Conservation (phyloP, 352 stramenopile genomes). For the Globisporangium rhizosaccharum region DNA sequence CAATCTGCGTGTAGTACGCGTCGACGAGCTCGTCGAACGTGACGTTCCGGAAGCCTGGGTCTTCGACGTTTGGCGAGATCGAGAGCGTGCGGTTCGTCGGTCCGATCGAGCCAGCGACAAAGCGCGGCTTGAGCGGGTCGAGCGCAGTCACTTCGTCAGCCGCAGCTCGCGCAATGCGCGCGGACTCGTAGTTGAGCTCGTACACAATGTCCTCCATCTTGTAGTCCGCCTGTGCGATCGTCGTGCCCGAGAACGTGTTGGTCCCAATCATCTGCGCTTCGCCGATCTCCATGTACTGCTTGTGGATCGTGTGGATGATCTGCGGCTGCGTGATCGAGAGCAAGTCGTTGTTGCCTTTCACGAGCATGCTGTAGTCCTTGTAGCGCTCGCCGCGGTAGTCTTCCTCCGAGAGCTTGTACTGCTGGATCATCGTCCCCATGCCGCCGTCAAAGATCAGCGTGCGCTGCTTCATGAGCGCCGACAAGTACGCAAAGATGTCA, state of each 20-base stretch:
- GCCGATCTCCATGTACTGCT: constrained; percentile 91
- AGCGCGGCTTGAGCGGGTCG: constrained; percentile 90
- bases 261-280: constrained; percentile 94
- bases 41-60: constrained; percentile 91
- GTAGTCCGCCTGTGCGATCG: constrained; percentile 96
- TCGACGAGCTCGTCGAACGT: constrained; percentile 97
- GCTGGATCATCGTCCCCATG: constrained; percentile 98
- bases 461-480: constrained; percentile 68
- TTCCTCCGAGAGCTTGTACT: constrained; percentile 89
- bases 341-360: constrained; percentile 98
- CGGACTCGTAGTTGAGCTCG: constrained; percentile 94
- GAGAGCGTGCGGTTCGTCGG: constrained; percentile 95
- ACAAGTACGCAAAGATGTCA: constrained; percentile 72
- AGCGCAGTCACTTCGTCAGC: constrained; percentile 92
- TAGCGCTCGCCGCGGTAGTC: constrained; percentile 95
- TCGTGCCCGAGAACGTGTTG: constrained; percentile 96
- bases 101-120: constrained; percentile 94
- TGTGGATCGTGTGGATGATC: constrained; percentile 95
- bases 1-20: constrained; percentile 94
- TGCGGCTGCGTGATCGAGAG: constrained; percentile 93
- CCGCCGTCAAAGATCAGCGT: constrained; percentile 95
- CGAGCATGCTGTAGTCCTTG: constrained; percentile 85
- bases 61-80: constrained; percentile 95
- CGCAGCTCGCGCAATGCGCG: constrained; percentile 87
- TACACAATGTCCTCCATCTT: constrained; percentile 95